Conservation (phyloP, 1,139 yeast genomes). For the Sugiyamaella novakii region DNA sequence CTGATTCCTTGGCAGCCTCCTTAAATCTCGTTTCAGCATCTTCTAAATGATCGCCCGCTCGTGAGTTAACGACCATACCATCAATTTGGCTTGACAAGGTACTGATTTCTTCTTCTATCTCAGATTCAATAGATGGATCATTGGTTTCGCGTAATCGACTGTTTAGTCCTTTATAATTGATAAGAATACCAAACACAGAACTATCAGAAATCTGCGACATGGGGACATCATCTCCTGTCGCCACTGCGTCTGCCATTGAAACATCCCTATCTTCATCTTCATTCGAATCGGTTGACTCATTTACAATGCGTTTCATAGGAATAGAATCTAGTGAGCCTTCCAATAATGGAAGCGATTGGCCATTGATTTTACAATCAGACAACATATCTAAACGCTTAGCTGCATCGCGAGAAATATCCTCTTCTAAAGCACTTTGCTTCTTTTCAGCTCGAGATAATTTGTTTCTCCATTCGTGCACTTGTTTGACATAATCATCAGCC, state of each 20-base stretch:
- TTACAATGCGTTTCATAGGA: conserved; percentile 43
- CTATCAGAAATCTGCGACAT: conserved; percentile 13
- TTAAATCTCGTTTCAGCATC: conserved; percentile 67
- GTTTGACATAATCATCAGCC: conserved; percentile 19
- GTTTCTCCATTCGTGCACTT: conserved; percentile 20
- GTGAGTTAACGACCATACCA: conserved; percentile 72
- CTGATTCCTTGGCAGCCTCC: conserved; percentile 66
- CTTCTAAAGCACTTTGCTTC: conserved; percentile 45
- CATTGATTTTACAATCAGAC: conserved; percentile 76
- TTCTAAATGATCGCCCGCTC: conserved; percentile 73
- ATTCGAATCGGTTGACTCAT: conserved; percentile 24
- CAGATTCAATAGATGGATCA: conserved; percentile 42
- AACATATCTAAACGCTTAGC: conserved; percentile 63
- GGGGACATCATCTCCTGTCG: conserved; percentile 37
- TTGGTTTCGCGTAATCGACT: conserved; percentile 46
- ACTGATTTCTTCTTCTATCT: conserved; percentile 52
- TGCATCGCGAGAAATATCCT: conserved; percentile 56
- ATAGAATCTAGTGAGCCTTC: conserved; percentile 59
- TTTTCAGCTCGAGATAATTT: conserved; percentile 23
- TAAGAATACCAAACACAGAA: conserved; percentile 47
- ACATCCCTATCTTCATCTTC: conserved; percentile 25
- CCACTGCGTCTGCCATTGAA: conserved; percentile 38
- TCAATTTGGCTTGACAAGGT: conserved; percentile 61
- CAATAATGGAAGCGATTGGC: conserved; percentile 62
- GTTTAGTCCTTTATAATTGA: conserved; percentile 60